Percentiles rank a stretch among this genome's conserved stretches.
phyloP scores from a whole-genome alignment of 2,329 filamentous ascomycete species.

The Nannizziopsis barbatae region DNA sequence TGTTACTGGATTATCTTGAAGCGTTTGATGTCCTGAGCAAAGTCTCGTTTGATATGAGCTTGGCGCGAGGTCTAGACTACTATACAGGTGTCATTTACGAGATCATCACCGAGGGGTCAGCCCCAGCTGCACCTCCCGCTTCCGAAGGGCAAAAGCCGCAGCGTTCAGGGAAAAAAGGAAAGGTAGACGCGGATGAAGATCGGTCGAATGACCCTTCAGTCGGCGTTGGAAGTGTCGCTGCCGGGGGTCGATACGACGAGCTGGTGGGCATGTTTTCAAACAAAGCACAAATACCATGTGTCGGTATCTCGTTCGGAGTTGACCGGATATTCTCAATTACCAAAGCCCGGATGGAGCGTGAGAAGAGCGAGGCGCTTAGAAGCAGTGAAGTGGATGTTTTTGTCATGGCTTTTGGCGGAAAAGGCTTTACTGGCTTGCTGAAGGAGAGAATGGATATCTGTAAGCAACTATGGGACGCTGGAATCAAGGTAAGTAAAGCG shows the following conservation, averaged over 20 bases:
- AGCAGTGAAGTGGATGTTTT: slow-evolving; percentile 76
- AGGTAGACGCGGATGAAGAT: slow-evolving; percentile 49
- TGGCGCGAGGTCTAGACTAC: slow-evolving; percentile 86
- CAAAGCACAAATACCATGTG: slow-evolving; percentile 76
- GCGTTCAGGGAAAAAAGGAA: slow-evolving; percentile 42
- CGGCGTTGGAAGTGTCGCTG: slow-evolving; percentile 77
- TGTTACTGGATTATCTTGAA: slow-evolving; percentile 72
- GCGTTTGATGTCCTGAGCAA: slow-evolving; percentile 60
- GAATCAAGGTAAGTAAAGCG: slow-evolving; percentile 54
- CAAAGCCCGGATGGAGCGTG: slow-evolving; percentile 59
- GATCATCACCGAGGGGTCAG: slow-evolving; percentile 70
- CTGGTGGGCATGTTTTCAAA: slow-evolving; percentile 88
- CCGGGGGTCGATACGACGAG: slow-evolving; percentile 84
- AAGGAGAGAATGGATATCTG: slow-evolving; percentile 75
- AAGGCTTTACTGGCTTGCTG: slow-evolving; percentile 68
- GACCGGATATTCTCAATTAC: slow-evolving; percentile 92
- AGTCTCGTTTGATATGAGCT: slow-evolving; percentile 78
- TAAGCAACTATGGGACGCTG: slow-evolving; percentile 68
- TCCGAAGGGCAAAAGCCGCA: slow-evolving; percentile 30
- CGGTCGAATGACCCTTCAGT: slow-evolving; percentile 67
- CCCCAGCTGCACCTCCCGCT: slow-evolving; percentile 39
- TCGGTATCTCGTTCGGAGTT: slow-evolving; percentile 85
- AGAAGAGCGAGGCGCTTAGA: slow-evolving; percentile 45
- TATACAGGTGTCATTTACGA: slow-evolving; percentile 88
- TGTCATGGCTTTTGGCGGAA: slow-evolving; percentile 89